Percentiles rank a stretch among this genome's conserved stretches.
phyloP scores from a whole-genome alignment of 805 yeast genomes.

The Saturnispora kantuleensis region DNA sequence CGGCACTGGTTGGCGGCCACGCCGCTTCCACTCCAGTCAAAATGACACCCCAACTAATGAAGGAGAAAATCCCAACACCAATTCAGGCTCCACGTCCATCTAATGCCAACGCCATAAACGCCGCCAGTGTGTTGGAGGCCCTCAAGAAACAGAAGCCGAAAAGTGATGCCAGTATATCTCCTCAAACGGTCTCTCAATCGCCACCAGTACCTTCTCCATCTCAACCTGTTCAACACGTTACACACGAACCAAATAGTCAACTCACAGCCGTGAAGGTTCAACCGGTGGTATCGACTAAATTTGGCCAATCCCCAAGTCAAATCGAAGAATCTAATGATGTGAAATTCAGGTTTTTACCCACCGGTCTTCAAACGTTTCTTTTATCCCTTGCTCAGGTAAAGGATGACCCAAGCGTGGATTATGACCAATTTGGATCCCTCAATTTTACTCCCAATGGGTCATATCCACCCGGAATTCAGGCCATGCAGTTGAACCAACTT shows the following conservation, averaged over 20 bases:
- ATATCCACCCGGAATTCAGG: constrained; percentile 27
- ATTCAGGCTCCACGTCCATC: constrained; percentile 7
- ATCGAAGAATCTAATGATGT: constrained; percentile 15
- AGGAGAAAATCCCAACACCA: not conserved
- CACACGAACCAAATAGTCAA: not conserved
- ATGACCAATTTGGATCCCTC: constrained; percentile 10
- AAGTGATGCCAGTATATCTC: constrained; percentile 12
- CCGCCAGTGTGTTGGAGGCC: constrained; percentile 30
- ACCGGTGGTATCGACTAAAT: not conserved
- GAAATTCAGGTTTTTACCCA: constrained; percentile 26
- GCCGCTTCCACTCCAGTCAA: not conserved
- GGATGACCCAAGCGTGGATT: constrained; percentile 13
- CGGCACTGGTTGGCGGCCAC: not conserved
- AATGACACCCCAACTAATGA: not conserved
- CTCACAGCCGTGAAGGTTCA: not conserved
- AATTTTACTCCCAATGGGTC: constrained; percentile 19
- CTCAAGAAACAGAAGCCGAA: constrained; percentile 27
- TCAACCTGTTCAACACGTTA: not conserved
- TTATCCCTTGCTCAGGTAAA: constrained; percentile 21
- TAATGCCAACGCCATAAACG: constrained; percentile 27
- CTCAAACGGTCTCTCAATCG: constrained; percentile 2
- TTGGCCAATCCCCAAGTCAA: not conserved
- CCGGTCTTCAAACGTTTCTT: constrained; percentile 27
- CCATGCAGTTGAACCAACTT: constrained; percentile 24
- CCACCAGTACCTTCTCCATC: constrained; percentile 3